Evolutionary conservation across 305 asterid genomes (phyloP).

Genomic region (Petunia hybrid): DNA sequence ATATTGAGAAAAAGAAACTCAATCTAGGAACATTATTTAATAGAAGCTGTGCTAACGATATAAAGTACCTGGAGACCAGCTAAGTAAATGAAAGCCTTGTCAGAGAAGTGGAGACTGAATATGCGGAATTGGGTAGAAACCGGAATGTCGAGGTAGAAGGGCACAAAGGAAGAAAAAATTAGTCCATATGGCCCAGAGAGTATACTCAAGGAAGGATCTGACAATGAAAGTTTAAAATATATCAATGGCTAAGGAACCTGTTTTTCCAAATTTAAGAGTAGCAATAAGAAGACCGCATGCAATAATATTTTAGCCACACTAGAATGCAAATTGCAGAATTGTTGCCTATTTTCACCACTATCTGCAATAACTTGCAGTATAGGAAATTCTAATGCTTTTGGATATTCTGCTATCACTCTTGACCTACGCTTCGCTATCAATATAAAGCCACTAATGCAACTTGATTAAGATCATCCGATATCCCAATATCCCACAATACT

Average conservation of each 20-base stretch:
- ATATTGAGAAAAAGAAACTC: conserved; percentile 29
- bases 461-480: not conserved
- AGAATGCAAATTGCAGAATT: not conserved
- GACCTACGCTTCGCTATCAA: not conserved
- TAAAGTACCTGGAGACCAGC: conserved; percentile 95
- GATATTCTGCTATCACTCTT: not conserved
- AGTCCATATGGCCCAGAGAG: conserved; percentile 98
- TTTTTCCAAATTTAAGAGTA: not conserved
- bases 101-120: conserved; percentile 80
- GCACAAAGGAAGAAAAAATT: conserved; percentile 90
- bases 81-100: conserved; percentile 91
- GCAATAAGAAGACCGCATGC: conserved; percentile 8
- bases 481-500: not conserved
- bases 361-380: not conserved
- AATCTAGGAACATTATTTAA: not conserved
- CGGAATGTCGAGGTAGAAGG: conserved; percentile 97
- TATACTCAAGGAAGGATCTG: conserved; percentile 86
- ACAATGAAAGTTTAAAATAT: conserved; percentile 28
- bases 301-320: not conserved
- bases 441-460: not conserved
- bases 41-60: not conserved
- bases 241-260: conserved; percentile 21
- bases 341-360: not conserved
- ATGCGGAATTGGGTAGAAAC: conserved; percentile 88
- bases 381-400: not conserved